Conservation (phyloP, 345 rosid genomes). For the Eucalyptus erythrocorys region DNA sequence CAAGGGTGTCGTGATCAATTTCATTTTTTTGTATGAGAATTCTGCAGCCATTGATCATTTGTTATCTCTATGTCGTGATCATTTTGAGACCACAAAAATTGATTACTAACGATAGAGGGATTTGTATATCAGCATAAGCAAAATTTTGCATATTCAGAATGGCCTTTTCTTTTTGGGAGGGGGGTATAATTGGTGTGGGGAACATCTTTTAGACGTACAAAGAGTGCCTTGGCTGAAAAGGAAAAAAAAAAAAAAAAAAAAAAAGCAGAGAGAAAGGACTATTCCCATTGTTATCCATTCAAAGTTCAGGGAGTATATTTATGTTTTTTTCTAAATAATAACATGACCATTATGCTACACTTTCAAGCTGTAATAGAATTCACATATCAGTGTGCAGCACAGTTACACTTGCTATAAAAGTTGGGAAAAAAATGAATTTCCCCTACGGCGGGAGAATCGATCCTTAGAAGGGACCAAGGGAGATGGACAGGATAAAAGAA, state of each 20-base stretch:
- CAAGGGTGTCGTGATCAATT: neutral
- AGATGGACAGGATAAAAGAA: neutral
- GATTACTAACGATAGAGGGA: neutral
- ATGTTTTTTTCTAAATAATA: too few relatives aligned
- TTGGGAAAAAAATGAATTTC: neutral
- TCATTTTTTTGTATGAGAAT: neutral
- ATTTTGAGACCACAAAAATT: neutral
- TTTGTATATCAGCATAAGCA: neutral
- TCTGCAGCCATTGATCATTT: neutral
- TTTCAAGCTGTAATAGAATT: neutral
- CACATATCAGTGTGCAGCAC: neutral
- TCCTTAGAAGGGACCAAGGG: neutral
- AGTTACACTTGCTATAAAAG: neutral
- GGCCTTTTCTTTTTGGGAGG: too few relatives aligned
- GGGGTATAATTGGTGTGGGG: too few relatives aligned
- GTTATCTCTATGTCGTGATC: neutral
- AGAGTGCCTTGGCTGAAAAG: too few relatives aligned
- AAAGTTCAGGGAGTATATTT: neutral
- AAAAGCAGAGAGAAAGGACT: neutral
- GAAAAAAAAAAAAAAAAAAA: accelerated
- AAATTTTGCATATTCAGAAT: neutral
- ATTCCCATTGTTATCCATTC: neutral
- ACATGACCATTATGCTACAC: neutral
- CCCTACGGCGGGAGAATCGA: neutral
- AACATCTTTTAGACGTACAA: too few relatives aligned